Evolutionary conservation across 495 filamentous ascomycete genomes (phyloP), one percentile per base, ranked within the genome.

Genomic region (Lasiosphaeriaceae sp.): DNA sequence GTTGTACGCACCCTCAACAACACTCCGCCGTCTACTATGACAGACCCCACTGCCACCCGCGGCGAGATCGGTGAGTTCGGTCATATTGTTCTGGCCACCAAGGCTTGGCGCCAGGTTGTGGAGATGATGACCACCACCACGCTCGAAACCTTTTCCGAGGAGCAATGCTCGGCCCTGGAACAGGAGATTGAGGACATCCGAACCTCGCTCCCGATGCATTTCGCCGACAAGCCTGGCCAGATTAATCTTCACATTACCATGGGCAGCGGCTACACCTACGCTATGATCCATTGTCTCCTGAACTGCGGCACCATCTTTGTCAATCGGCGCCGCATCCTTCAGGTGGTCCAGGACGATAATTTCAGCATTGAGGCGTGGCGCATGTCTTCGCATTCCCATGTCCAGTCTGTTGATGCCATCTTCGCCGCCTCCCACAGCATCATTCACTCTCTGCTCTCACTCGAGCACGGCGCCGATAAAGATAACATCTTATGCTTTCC

Each of bases 211-310:
- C 77, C 77, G 1, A 65, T 69, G 64, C 77, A 79, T 57, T 77
- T 75, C 22, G 71, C 76, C 59, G 77, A 80, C 59, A 80, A 80
- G 59, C 70, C 73, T 2, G 71, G 70, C 23, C 76, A 80, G 54
- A 75, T 80, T 63, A 79, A 73, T 50, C 67, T 79, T 12, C 77
- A 80, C 57, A 79, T 80, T 47, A 80, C 77, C 14, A 80, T 79
- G 77, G 77, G 77, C 14, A 78, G 76, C 53, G 77, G 77, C 39
- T 75, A 71, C 57, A 80, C 75, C 2, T 80, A 77, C 52, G 76
- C 76, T 49, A 76, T 80, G 74, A 70, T 80, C 39, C 77, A 80
- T 61, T 77, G 67, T 34, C 72, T 80, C 46, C 66, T 80, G 19
- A 76, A 80, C 61, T 79, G 75, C 58, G 75, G 73, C 23, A 77